phyloP scores from a whole-genome alignment of 192 early-diverging fungal genomes.

The Funneliformis geosporum region DNA sequence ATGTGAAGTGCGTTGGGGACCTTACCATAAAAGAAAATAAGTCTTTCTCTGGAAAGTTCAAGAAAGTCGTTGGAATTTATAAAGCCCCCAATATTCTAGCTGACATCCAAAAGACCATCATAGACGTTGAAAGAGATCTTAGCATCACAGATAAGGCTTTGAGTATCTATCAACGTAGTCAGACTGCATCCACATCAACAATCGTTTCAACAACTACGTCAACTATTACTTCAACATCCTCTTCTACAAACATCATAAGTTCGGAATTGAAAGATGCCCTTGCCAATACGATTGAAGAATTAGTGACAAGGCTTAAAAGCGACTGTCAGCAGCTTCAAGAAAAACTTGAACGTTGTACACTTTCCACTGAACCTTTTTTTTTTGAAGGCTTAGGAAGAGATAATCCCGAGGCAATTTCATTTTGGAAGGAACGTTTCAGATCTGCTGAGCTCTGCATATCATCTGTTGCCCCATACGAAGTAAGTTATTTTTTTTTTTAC shows the following conservation, averaged over 20 bases:
- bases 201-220: slow-evolving; percentile 1
- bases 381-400: neutral
- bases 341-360: slow-evolving; percentile 24
- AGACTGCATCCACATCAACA: neutral
- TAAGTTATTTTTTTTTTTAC: neutral
- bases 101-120: neutral
- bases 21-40: neutral
- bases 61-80: slow-evolving; percentile 6
- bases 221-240: neutral
- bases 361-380: neutral
- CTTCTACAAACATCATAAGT: neutral
- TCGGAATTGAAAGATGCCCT: slow-evolving; percentile 16
- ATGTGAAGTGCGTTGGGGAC: neutral
- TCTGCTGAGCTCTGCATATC: slow-evolving; percentile 13
- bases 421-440: slow-evolving; percentile 18
- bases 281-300: slow-evolving; percentile 17
- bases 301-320: slow-evolving; percentile 21
- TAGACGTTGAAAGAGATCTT: neutral
- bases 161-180: neutral
- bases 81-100: slow-evolving; percentile 1
- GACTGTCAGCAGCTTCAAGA: slow-evolving; percentile 22
- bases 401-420: slow-evolving; percentile 27
- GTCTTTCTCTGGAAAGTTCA: neutral
- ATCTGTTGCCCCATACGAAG: slow-evolving; percentile 20
- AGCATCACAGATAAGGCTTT: neutral